phyloP scores from a whole-genome alignment of 2,329 filamentous ascomycete genomes.

The Aspergillus quadrilineatus region DNA sequence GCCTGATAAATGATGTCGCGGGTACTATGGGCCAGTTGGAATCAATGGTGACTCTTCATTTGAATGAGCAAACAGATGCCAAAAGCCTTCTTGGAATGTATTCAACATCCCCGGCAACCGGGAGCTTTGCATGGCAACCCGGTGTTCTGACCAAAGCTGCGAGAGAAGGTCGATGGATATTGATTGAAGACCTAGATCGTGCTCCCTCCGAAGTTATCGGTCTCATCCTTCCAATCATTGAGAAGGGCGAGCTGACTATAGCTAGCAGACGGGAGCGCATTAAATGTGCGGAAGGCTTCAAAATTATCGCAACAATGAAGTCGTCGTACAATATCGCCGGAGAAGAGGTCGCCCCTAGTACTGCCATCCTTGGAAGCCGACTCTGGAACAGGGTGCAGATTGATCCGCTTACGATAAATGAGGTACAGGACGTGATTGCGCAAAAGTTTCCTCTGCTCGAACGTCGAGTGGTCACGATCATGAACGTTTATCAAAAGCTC shows the following conservation, averaged over 20 bases:
- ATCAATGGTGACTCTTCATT: conserved; percentile 86
- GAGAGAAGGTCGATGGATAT: conserved; percentile 88
- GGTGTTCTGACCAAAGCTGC: conserved; percentile 94
- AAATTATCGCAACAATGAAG: conserved; percentile 87
- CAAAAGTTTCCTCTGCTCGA: conserved; percentile 68
- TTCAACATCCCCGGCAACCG: conserved; percentile 80
- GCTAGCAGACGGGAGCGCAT: conserved; percentile 85
- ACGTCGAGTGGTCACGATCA: conserved; percentile 55
- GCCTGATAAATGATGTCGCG: conserved; percentile 78
- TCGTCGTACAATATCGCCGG: conserved; percentile 65
- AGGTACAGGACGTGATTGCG: conserved; percentile 72
- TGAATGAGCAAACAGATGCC: conserved; percentile 97
- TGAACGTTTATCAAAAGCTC: conserved; percentile 55
- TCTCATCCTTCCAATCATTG: conserved; percentile 86
- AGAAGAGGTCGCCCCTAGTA: conserved; percentile 67
- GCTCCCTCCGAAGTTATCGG: conserved; percentile 94
- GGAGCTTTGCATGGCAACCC: conserved; percentile 87
- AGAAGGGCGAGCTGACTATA: conserved; percentile 85
- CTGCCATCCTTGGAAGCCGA: conserved; percentile 73
- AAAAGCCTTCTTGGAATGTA: conserved; percentile 96
- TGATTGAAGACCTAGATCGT: conserved; percentile 94
- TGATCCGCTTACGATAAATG: conserved; percentile 62
- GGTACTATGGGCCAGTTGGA: conserved; percentile 74
- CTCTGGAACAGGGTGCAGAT: conserved; percentile 82
- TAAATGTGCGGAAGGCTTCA: conserved; percentile 78